Evolutionary conservation across 352 stramenopile genomes (phyloP).

Genomic region (Thalassiosira mediterranea): DNA sequence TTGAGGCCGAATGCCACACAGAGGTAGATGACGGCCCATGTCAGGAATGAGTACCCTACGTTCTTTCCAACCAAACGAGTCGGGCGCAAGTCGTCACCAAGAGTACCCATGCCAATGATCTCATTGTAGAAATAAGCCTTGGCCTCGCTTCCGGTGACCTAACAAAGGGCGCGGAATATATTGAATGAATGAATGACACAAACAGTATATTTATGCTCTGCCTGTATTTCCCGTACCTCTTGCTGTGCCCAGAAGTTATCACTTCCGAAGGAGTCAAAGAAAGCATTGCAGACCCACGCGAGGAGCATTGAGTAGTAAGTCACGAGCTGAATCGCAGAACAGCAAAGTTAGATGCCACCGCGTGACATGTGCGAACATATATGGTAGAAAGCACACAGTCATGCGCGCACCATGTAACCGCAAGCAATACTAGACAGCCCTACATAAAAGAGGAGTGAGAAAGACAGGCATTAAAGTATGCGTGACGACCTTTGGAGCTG

Average conservation of each 20-base stretch:
- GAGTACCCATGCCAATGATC: conserved; percentile 65
- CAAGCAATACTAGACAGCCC: conserved; percentile 52
- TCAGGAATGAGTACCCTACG: conserved; percentile 59
- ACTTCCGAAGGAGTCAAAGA: conserved; percentile 55
- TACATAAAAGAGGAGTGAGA: too few species aligned
- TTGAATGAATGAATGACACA: too few species aligned
- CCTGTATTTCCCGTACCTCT: too few species aligned
- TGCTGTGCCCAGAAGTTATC: conserved; percentile 50
- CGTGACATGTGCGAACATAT: too few species aligned
- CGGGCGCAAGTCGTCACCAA: conserved; percentile 42
- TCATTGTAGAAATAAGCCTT: conserved; percentile 61
- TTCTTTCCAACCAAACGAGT: conserved; percentile 65
- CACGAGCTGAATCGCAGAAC: too few species aligned
- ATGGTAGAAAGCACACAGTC: too few species aligned
- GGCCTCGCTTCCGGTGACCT: conserved; percentile 51
- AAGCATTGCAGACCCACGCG: conserved; percentile 57
- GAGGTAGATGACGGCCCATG: conserved; percentile 55
- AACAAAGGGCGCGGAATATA: too few species aligned
- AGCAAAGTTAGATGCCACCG: too few species aligned
- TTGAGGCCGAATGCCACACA: conserved; percentile 65
- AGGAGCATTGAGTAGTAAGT: conserved; percentile 56
- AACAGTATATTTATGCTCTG: too few species aligned
- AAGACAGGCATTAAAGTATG: too few species aligned
- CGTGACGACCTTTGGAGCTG: too few species aligned
- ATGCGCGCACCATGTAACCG: conserved; percentile 69